Evolutionary conservation across 2,329 filamentous ascomycete species (phyloP), one percentile per base, ranked within the genome.

Genomic region (Colletotrichum cuscutae): DNA sequence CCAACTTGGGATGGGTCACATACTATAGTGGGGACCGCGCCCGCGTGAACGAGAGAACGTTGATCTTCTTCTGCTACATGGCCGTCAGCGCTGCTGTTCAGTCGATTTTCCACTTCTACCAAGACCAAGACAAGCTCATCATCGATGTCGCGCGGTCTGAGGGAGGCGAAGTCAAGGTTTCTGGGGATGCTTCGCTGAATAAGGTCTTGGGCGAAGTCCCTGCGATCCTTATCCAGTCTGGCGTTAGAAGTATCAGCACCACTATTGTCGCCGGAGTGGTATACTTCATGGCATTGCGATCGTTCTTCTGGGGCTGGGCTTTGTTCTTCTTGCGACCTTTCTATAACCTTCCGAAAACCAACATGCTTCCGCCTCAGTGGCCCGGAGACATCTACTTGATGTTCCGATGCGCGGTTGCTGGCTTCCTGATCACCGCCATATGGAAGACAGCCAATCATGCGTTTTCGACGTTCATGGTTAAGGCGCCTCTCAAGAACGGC

Each of bases 401-500:
- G 56, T 78, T 84, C 9, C 90, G 87, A 61, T 92, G 88, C 68
- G 79, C 90, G 53, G 83, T 85, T 24, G 91, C 94, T 4, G 92
- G 93, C 1, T 86, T 89, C 30, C 80, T 97, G 64, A 84, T 98
- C 13, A 85, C 90, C 15, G 80, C 93, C 24, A 83, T 97, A 37
- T 98, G 95, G 95, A 89, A 94, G 70, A 85, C 92, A 28, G 91
- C 92, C 53, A 97, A 97, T 79, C 84, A 89, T 32, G 89, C 93
- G 30, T 98, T 98, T 80, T 92, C 93, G 5, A 83, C 92, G n/a
- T 95, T 95, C 81, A 90, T 98, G 78, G 90, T 92, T 30, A 92
- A 93, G 80, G 91, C 93, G 77, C 96, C 96, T 0, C 80, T 97
- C 66, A 98, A 97, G 85, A 94, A 94, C 76, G 92, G 89, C n/a